Base-by-base conservation (phyloP, 345 rosid species). In the Clausena lansium region DNA sequence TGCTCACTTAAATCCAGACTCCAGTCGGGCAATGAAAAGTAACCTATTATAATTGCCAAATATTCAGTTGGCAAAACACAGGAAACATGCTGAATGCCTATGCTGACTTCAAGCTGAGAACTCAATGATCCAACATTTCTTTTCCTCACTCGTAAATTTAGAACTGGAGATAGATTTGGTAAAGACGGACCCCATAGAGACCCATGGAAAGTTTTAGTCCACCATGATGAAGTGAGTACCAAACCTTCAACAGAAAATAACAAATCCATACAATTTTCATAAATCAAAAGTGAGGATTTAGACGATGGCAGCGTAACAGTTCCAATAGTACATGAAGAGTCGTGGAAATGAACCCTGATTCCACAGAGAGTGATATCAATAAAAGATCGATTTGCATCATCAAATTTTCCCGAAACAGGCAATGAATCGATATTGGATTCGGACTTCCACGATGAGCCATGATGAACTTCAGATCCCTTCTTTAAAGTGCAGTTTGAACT, bases 1-100 rank as follows among this genome's bases (percentile, higher is more conserved):
- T 81, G 81, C 70, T 79, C 55, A 73, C 78, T 79, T 25, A 84
- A 71, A 80, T 77, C 79, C 63, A 84, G 80, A 79, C 78, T 85
- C 98, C 98, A 93, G 71, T 89, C 98, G 61, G 92, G 90, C 86
- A 90, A 85, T 50, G 93, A 88, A 82, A 93, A 93, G 81, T 95
- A 95, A 64, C 98, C 98, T 72, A 91, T 91, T 75, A 95, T 64
- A 76, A 92, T 83, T 75, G 97, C 93, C 83, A 95, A 67, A 89
- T 83, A 93, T 70, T 93, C 91, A n/a, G 92, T 80, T 7, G 86
- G 92, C 65, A 95, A 75, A 82, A 88, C 80, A 84, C 95, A 95
- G 84, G 86, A 88, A n/a, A 90, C 81, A 83, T 93, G 95, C 83
- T 95, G 98, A 83, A 95, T 76, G 69, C 97, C 93, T 64, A 92